Percentiles rank a stretch among this genome's conserved stretches.
Evolutionary conservation across 2,329 filamentous ascomycete species (phyloP).

Genomic region (Aspergillus neotritici): DNA sequence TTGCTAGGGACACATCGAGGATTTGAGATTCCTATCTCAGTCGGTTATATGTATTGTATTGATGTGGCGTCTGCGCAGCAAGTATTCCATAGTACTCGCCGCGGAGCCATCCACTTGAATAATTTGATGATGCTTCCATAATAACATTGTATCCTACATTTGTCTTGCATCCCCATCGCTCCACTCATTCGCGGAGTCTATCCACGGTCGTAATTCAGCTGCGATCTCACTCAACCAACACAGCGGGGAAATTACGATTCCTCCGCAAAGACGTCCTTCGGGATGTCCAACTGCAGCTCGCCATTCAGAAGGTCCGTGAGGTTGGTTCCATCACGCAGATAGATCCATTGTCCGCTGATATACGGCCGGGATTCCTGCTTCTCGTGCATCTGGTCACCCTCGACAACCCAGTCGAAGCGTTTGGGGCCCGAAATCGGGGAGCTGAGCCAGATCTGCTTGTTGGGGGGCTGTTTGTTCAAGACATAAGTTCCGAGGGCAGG

Average conservation of each 20-base stretch:
- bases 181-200: not conserved
- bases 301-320: slow-evolving; percentile 66
- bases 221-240: not conserved
- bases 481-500: slow-evolving; percentile 74
- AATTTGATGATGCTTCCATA: not conserved
- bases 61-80: slow-evolving; percentile 8
- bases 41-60: not conserved
- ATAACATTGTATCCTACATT: slow-evolving; percentile 5
- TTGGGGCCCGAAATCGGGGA: slow-evolving; percentile 89
- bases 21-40: no score
- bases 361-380: slow-evolving; percentile 63
- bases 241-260: slow-evolving; percentile 11
- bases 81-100: slow-evolving; percentile 6
- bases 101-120: slow-evolving; percentile 6
- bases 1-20: no score
- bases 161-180: not conserved
- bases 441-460: slow-evolving; percentile 95
- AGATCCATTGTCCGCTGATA: slow-evolving; percentile 70
- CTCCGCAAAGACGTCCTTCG: slow-evolving; percentile 32
- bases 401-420: slow-evolving; percentile 82
- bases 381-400: slow-evolving; percentile 64
- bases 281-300: slow-evolving; percentile 67
- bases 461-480: slow-evolving; percentile 96
- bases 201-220: not conserved
- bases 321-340: slow-evolving; percentile 73